Evolutionary conservation across 2,329 filamentous ascomycete species (phyloP).

Genomic region (Cordyceps pruinosa): DNA sequence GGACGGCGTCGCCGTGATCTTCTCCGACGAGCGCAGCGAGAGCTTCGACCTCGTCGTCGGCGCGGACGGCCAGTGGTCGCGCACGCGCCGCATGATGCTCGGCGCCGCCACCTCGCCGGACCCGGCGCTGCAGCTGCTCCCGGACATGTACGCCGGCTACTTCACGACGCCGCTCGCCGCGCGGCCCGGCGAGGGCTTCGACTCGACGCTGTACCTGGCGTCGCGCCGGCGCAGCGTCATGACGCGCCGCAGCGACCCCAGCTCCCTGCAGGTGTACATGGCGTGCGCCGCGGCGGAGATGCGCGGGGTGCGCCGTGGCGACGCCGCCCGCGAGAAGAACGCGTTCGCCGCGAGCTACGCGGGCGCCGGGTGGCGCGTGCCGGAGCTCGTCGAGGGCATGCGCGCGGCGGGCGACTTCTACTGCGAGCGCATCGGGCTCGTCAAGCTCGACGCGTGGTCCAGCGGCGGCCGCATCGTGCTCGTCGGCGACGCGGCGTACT

Average conservation of each 20-base stretch:
- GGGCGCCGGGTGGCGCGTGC: conserved; percentile 35
- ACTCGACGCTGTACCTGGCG: conserved; percentile 30
- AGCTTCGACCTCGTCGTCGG: conserved; percentile 47
- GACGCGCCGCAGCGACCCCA: conserved; percentile 31
- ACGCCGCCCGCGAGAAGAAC: conserved; percentile 32
- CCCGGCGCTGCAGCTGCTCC: conserved; percentile 15
- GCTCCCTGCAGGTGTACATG: conserved; percentile 33
- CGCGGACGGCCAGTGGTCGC: conserved; percentile 48
- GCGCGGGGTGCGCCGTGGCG: conserved; percentile 20
- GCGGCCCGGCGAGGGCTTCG: conserved; percentile 20
- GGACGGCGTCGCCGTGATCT: conserved; percentile 28
- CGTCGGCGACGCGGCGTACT: conserved; percentile 48
- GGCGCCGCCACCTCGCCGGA: conserved; percentile 17
- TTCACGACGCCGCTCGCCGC: conserved; percentile 27
- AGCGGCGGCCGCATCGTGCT: conserved; percentile 41
- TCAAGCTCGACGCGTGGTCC: conserved; percentile 38
- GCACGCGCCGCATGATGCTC: conserved; percentile 37
- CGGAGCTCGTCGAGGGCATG: conserved; percentile 37
- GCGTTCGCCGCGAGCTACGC: conserved; percentile 31
- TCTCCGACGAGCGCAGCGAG: conserved; percentile 36
- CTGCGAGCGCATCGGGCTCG: conserved; percentile 35
- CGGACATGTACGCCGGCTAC: conserved; percentile 25
- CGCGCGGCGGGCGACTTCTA: conserved; percentile 39
- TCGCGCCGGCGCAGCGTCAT: conserved; percentile 31
- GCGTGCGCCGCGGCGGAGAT: conserved; percentile 17